Conservation (phyloP, 345 rosid species). For the Iberis pinnata region DNA sequence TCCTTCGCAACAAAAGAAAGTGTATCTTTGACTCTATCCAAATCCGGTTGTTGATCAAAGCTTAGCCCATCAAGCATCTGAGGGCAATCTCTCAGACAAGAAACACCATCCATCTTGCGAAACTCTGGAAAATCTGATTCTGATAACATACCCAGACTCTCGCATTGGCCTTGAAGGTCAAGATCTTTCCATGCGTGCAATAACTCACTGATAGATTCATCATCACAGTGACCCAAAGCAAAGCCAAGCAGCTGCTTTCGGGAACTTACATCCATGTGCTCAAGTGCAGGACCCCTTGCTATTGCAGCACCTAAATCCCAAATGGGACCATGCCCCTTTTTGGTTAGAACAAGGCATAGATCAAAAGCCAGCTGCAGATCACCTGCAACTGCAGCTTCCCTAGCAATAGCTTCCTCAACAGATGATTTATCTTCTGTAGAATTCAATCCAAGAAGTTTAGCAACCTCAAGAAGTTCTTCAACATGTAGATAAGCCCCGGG, state of each 20-base stretch:
- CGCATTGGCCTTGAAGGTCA: conserved; percentile 83
- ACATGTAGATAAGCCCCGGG: conserved; percentile 86
- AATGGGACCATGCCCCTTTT: conserved; percentile 82
- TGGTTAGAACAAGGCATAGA: conserved; percentile 72
- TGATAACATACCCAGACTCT: conserved; percentile 49
- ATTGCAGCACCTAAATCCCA: conserved; percentile 99
- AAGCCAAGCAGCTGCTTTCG: conserved; percentile 81
- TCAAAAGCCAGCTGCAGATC: conserved; percentile 97
- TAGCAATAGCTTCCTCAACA: conserved; percentile 95
- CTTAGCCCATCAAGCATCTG: conserved; percentile 38
- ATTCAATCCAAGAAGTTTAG: conserved; percentile 87
- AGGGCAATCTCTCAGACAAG: conserved; percentile 45
- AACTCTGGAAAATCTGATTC: conserved; percentile 45
- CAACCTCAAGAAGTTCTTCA: conserved; percentile 86
- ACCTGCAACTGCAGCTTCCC: conserved; percentile 97
- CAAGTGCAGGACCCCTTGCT: conserved; percentile 94
- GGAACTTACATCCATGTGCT: conserved; percentile 65
- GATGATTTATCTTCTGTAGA: conserved; percentile 67
- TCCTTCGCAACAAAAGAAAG: conserved; percentile 57
- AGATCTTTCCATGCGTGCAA: conserved; percentile 96
- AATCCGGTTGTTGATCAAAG: conserved; percentile 38
- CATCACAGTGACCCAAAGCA: conserved; percentile 90
- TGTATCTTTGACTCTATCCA: conserved; percentile 39
- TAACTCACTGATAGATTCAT: conserved; percentile 84
- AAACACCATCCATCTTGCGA: conserved; percentile 37